Percentiles rank a stretch among this genome's conserved stretches.
These are phyloP conservation scores for Cyberlindnera mycetangii DNA, from an alignment of 805 yeast species.

Conservation along the genomic window DNA sequence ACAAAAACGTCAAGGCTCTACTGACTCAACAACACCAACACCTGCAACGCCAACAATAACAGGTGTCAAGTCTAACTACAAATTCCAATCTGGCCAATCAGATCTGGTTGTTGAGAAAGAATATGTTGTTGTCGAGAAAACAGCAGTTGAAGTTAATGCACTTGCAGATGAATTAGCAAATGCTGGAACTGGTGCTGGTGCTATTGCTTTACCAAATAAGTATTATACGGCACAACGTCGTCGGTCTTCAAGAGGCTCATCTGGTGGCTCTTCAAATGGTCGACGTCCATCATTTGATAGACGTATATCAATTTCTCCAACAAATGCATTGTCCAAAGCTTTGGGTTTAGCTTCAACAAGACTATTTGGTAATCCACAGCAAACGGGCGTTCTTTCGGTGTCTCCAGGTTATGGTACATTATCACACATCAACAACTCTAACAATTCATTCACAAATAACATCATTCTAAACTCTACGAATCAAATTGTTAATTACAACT, in stretches of 20 bases:
- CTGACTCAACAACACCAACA: constrained; percentile 13
- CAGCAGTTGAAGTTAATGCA: constrained; percentile 93
- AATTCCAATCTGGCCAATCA: constrained; percentile 30
- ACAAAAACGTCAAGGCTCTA: too few species aligned
- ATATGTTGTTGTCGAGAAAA: constrained; percentile 91
- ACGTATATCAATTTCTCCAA: constrained; percentile 65
- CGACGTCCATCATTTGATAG: constrained; percentile 62
- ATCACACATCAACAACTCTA: constrained; percentile 20
- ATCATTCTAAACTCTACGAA: constrained; percentile 23
- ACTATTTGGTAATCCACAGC: constrained; percentile 56
- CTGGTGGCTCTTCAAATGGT: constrained; percentile 43
- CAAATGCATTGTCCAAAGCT: constrained; percentile 87
- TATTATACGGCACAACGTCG: constrained; percentile 23
- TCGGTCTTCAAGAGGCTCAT: constrained; percentile 43
- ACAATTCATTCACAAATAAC: constrained; percentile 24
- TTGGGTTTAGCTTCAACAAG: constrained; percentile 84
- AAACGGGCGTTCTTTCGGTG: constrained; percentile 25
- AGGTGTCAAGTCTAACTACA: constrained; percentile 13
- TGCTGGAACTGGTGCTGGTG: constrained; percentile 52
- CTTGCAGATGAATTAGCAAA: constrained; percentile 87
- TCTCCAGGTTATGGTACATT: constrained; percentile 13
- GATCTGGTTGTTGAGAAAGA: constrained; percentile 70
- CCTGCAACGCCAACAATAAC: too few species aligned
- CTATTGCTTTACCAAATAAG: constrained; percentile 34
- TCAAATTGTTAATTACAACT: constrained; percentile 17